Percentiles rank a stretch among this genome's conserved stretches.
Evolutionary conservation across 2,329 filamentous ascomycete species (phyloP).

Genomic region (Nothophoma quercina): DNA sequence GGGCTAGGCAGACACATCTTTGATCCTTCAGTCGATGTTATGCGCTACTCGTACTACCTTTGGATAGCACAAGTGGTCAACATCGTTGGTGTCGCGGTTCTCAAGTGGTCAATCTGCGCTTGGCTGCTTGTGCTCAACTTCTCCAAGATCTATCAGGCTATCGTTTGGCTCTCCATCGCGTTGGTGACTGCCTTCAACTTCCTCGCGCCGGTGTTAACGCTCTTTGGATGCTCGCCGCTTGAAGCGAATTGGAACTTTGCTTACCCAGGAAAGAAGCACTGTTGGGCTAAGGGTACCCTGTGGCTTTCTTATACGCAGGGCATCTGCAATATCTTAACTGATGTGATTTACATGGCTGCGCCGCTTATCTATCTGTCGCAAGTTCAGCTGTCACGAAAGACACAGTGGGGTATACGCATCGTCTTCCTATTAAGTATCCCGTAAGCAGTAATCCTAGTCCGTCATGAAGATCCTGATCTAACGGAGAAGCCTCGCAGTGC

Average conservation of each 20-base stretch:
- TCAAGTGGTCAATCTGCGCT: constrained; percentile 43
- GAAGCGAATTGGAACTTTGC: constrained; percentile 39
- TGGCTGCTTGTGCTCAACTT: constrained; percentile 42
- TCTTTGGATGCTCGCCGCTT: constrained; percentile 38
- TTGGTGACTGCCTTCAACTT: constrained; percentile 40
- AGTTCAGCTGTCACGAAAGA: constrained; percentile 33
- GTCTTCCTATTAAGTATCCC: constrained; percentile 41
- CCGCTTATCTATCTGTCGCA: constrained; percentile 37
- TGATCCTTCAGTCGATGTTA: constrained; percentile 29
- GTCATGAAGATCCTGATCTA: too few species aligned
- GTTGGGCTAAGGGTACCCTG: constrained; percentile 33
- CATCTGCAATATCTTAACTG: constrained; percentile 39
- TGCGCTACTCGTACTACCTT: constrained; percentile 31
- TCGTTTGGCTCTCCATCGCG: constrained; percentile 39
- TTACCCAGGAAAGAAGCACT: constrained; percentile 22
- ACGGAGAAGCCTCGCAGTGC: constrained; percentile 21
- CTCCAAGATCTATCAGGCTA: constrained; percentile 30
- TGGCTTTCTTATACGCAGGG: constrained; percentile 36
- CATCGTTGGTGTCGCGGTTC: constrained; percentile 37
- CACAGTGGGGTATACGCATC: constrained; percentile 37
- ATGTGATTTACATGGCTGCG: constrained; percentile 38
- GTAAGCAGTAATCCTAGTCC: too few species aligned
- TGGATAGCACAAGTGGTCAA: constrained; percentile 39
- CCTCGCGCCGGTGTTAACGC: constrained; percentile 31
- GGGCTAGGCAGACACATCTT: constrained; percentile 35